These are phyloP conservation scores for Pseudogymnoascus sp. DNA, from an alignment of 2,329 filamentous ascomycete species.

Conservation along the genomic window DNA sequence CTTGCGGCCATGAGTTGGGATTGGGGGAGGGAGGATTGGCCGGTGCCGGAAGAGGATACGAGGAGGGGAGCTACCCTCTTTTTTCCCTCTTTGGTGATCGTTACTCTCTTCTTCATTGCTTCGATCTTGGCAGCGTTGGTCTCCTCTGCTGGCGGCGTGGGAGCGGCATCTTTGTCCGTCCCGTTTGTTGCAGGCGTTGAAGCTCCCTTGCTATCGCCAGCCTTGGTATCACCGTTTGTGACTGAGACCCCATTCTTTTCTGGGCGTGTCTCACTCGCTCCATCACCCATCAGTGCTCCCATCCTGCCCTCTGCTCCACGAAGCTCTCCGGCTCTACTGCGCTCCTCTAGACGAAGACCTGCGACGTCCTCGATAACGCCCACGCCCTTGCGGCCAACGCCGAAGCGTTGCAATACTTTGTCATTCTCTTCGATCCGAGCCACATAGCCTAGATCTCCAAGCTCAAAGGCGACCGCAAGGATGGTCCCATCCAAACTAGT, in stretches of 20 bases:
- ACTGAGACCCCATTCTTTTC: constrained; percentile 22
- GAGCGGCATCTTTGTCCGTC: background rate
- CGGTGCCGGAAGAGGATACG: constrained; percentile 80
- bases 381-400: constrained; percentile 76
- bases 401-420: constrained; percentile 86
- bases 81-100: constrained; percentile 92
- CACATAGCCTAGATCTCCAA: constrained; percentile 83
- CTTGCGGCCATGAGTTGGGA: constrained; percentile 77
- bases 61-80: constrained; percentile 90
- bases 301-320: constrained; percentile 88
- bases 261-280: constrained; percentile 30
- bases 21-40: constrained; percentile 81
- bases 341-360: constrained; percentile 77
- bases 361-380: constrained; percentile 91
- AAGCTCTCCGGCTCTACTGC: constrained; percentile 84
- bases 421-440: constrained; percentile 83
- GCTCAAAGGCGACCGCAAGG: constrained; percentile 70
- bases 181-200: constrained; percentile 17
- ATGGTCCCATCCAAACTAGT: constrained; percentile 88
- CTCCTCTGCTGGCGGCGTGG: constrained; percentile 31
- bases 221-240: constrained; percentile 14
- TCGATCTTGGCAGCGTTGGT: constrained; percentile 53
- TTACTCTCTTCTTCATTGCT: constrained; percentile 80
- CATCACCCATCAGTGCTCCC: constrained; percentile 96
- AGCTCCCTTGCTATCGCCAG: constrained; percentile 18